Base-by-base conservation (phyloP, 345 rosid genomes). In the Eucalyptus pauciflora region DNA sequence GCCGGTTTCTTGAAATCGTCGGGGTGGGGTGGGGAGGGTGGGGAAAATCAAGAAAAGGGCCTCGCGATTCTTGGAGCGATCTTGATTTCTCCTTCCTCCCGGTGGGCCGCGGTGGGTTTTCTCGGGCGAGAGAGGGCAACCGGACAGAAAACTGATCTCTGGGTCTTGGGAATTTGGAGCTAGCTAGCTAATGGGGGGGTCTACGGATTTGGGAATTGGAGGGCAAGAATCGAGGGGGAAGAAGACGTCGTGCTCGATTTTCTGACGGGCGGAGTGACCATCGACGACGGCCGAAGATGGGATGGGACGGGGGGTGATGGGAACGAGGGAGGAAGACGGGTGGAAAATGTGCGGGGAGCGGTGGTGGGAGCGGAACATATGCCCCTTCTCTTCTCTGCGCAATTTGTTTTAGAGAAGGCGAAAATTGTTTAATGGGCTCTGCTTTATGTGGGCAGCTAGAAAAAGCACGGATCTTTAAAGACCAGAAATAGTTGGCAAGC, bases 11-110 rank as follows among this genome's bases (percentile, higher is more conserved):
- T 50, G 67, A 46, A 43, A 52, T 37, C 41, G 41, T 37, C 52
- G 60, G 43, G 10, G 6, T 2, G 13, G 4, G 41, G 4, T 3
- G 41, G 13, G 1, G 4, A n/a, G 4, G 41, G 41, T 37, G 4
- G 41, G 41, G 4, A 37, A 10, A 37, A 76, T 76, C 83, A 76
- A 76, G 46, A 20, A 20, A 76, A 76, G 85, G 13, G 85, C 85
- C 13, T 11, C 8, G 85, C 15, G 85, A 41, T 76, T 76, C 48
- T 12, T 41, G 85, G 83, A 7, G 13, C 48, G 83, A 76, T 37
- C 48, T 41, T 41, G 48, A 76, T 76, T 76, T 37, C 12, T 25
- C 83, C 62, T 24, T 76, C 18, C 12, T 25, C 83, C 62, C 16
- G 25, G 46, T 0, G 24, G 80, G 80, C 24, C 14, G 46, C 14